Conservation (phyloP, 2,329 filamentous ascomycete species). For the Hymenoscyphus repandus region DNA sequence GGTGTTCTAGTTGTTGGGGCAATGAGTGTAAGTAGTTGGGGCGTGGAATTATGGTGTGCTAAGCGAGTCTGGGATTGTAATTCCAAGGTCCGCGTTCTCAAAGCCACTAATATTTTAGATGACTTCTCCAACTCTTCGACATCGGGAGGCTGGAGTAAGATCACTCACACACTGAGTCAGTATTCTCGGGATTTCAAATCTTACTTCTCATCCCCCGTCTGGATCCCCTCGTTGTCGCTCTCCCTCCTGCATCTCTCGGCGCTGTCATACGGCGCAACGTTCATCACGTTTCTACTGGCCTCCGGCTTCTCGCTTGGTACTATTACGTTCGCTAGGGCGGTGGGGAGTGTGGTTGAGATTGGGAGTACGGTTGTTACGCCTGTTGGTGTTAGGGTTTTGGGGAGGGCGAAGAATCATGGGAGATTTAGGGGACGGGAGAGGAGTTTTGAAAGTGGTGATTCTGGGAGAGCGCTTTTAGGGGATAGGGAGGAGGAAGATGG, state of each 20-base stretch:
- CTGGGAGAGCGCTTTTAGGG: constrained; percentile 16
- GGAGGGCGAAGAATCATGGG: constrained; percentile 28
- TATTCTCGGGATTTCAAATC: constrained; percentile 31
- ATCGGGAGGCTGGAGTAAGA: not conserved
- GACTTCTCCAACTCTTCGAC: not conserved
- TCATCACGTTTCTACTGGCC: constrained; percentile 50
- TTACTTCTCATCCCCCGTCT: constrained; percentile 36
- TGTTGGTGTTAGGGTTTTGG: constrained; percentile 38
- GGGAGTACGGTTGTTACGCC: constrained; percentile 49
- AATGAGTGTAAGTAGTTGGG: constrained; percentile 39
- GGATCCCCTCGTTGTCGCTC: constrained; percentile 43
- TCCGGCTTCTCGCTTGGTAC: constrained; percentile 42
- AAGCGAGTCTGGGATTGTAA: constrained; percentile 37
- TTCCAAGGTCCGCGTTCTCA: constrained; percentile 26
- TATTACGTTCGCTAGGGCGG: constrained; percentile 42
- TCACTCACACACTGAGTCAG: constrained; percentile 8
- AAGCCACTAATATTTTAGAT: constrained; percentile 10
- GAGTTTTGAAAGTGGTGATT: constrained; percentile 13
- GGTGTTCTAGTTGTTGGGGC: constrained; percentile 43
- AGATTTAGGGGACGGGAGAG: constrained; percentile 16
- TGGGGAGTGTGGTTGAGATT: constrained; percentile 46
- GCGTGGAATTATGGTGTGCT: constrained; percentile 36
- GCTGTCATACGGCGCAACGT: constrained; percentile 48
- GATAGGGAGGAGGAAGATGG: constrained; percentile 7
- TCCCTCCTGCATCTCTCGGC: constrained; percentile 50